phyloP scores from a whole-genome alignment of 2,329 filamentous ascomycete species.

The Xylaria sp. region DNA sequence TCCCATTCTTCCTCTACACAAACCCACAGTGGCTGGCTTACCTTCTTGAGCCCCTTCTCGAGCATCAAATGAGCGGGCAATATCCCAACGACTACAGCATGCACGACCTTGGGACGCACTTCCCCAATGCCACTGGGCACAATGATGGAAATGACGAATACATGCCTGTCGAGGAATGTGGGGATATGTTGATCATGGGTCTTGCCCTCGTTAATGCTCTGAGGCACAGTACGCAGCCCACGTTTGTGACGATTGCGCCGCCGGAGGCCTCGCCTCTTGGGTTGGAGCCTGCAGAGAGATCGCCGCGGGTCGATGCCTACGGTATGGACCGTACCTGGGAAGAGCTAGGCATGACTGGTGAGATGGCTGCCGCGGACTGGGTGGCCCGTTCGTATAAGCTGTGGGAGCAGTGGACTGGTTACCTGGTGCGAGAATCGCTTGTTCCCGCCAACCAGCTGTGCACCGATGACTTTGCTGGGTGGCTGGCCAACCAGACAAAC shows the following conservation, averaged over 20 bases:
- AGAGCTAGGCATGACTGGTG: constrained; percentile 48
- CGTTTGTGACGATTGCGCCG: constrained; percentile 56
- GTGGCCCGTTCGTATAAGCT: constrained; percentile 61
- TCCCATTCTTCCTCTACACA: constrained; percentile 85
- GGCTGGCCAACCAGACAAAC: constrained; percentile 74
- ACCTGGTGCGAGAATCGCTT: constrained; percentile 70
- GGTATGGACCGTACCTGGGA: constrained; percentile 66
- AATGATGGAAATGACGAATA: constrained; percentile 70
- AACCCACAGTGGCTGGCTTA: constrained; percentile 81
- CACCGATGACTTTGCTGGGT: constrained; percentile 79
- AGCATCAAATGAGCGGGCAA: constrained; percentile 80
- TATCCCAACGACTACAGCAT: constrained; percentile 83
- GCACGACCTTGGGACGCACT: constrained; percentile 74
- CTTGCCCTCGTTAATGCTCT: constrained; percentile 76
- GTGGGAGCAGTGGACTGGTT: constrained; percentile 78
- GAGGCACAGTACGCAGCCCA: constrained; percentile 60
- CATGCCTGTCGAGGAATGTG: constrained; percentile 76
- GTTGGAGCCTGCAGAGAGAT: constrained; percentile 17
- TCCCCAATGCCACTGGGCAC: constrained; percentile 78
- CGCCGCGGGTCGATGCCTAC: constrained; percentile 29
- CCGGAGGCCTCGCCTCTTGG: constrained; percentile 19
- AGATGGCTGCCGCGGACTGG: constrained; percentile 45
- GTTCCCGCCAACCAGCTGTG: constrained; percentile 73
- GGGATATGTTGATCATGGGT: constrained; percentile 78
- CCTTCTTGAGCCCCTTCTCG: constrained; percentile 76